Percentiles rank a stretch among this genome's conserved stretches.
Evolutionary conservation across 306 rosid species (phyloP).

Genomic region (Sophora flavescens): DNA sequence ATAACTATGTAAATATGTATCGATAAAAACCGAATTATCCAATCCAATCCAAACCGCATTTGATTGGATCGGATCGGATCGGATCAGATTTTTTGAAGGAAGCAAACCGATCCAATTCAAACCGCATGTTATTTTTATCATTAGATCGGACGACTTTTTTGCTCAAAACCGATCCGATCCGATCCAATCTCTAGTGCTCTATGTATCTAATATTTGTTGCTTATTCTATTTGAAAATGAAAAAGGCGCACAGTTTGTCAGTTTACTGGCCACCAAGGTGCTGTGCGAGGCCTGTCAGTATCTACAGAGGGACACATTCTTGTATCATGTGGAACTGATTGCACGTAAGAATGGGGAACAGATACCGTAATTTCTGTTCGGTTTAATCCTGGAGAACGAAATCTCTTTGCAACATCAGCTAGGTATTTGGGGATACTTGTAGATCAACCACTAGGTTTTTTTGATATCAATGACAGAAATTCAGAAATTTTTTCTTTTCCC

Average conservation of each 20-base stretch:
- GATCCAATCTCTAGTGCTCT: no score
- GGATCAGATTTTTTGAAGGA: no score
- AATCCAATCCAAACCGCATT: no score
- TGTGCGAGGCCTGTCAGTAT: constrained; percentile 78
- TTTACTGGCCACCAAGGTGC: constrained; percentile 98
- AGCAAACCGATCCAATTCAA: no score
- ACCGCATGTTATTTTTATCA: no score
- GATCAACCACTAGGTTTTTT: background rate
- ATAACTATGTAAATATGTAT: no score
- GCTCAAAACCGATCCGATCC: no score
- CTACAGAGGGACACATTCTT: constrained; percentile 80
- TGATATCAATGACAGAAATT: constrained; percentile 11
- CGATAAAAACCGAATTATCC: no score
- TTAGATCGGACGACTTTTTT: no score
- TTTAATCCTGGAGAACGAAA: constrained; percentile 89
- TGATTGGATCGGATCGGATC: no score
- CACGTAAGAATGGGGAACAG: constrained; percentile 89
- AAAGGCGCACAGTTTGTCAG: constrained; percentile 73
- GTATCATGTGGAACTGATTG: constrained; percentile 95
- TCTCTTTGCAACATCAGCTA: constrained; percentile 78
- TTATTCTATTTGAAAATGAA: constrained; percentile 24
- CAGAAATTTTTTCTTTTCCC: background rate
- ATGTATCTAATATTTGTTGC: constrained; percentile 41
- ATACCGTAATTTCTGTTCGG: constrained; percentile 76
- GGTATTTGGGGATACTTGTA: constrained; percentile 53